These are phyloP conservation scores for Syzygium jambos DNA, from an alignment of 345 rosid species.

Conservation along the genomic window DNA sequence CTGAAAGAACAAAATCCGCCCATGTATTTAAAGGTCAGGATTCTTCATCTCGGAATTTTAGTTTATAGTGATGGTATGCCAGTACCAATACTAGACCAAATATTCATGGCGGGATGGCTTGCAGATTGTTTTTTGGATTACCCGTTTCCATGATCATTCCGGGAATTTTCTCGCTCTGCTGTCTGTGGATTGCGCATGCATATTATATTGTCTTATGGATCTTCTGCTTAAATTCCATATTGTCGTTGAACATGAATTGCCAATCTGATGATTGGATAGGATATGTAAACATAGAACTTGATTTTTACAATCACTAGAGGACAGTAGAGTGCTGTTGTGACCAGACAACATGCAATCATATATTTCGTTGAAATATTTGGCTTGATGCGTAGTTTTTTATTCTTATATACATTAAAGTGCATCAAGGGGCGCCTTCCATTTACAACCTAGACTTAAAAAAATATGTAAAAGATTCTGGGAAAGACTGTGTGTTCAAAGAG, in stretches of 20 bases:
- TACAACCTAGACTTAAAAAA: not conserved
- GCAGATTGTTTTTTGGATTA: not conserved
- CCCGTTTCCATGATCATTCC: not conserved
- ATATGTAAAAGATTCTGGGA: not conserved
- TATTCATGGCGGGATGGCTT: not conserved
- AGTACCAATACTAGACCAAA: not conserved
- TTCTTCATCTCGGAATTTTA: not conserved
- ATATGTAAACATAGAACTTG: not conserved
- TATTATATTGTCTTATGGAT: not conserved
- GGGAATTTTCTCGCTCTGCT: not conserved
- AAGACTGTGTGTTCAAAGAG: not conserved
- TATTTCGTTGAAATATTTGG: not conserved
- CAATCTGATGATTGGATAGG: not conserved
- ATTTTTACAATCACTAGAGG: not conserved
- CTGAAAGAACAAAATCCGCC: slow-evolving; percentile 39
- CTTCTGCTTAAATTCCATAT: not conserved
- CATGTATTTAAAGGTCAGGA: slow-evolving; percentile 54
- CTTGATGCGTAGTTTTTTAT: not conserved
- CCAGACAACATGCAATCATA: not conserved
- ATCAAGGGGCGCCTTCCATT: not conserved
- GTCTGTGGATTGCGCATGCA: not conserved
- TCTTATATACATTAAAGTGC: not conserved
- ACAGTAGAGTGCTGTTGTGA: not conserved
- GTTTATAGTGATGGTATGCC: not conserved
- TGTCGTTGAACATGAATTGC: not conserved